Evolutionary conservation across 352 stramenopile genomes (phyloP), one percentile per base, ranked within the genome.

Genomic region (Globisporangium rhizosaccharum): DNA sequence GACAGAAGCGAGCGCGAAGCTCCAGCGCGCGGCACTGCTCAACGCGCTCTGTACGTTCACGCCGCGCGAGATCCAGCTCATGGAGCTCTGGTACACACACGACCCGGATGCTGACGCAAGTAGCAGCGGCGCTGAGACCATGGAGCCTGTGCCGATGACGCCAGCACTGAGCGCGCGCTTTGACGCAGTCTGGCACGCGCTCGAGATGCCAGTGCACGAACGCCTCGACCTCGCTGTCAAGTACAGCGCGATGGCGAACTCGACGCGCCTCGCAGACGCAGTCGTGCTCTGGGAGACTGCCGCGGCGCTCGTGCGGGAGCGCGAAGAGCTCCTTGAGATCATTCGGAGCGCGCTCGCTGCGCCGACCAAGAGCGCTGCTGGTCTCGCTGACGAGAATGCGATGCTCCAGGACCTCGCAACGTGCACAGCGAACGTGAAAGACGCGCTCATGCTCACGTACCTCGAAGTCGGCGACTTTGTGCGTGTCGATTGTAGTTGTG

Each of bases 401-500:
- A 65, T 88, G 55, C 55, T 91, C 2, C 67, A 84, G 51, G 77
- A 82, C 14, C 60, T 91, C 10, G 62, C 62, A 0, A 59, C 48
- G 7, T 75, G 49, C 25, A 76, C 61, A 42, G 69, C 53, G 25
- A 65, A 69, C 44, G 49, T 72, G 33, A 88, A 73, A 62, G 75
- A 91, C 48, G 71, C 73, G 14, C 55, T 91, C 4, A n/a, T 81
- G 47, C 67, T 91, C 23, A 77, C 77, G 9, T 85, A 88, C 62
- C 61, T 78, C n/a, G 71, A 90, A 71, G 79, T 90, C 11, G 76
- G 77, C n/a, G 82, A 92, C 54, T 92, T 90, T 66, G 75, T 87
- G 47, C 46, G 37, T 33, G 44, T 5, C 2, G 11, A 23, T 23
- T 42, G 39, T 48, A 10, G 42, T 20, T 48, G 8, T 17, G 18